Conservation (phyloP, 2,329 filamentous ascomycete genomes). For the Diplodia scrobiculata region DNA sequence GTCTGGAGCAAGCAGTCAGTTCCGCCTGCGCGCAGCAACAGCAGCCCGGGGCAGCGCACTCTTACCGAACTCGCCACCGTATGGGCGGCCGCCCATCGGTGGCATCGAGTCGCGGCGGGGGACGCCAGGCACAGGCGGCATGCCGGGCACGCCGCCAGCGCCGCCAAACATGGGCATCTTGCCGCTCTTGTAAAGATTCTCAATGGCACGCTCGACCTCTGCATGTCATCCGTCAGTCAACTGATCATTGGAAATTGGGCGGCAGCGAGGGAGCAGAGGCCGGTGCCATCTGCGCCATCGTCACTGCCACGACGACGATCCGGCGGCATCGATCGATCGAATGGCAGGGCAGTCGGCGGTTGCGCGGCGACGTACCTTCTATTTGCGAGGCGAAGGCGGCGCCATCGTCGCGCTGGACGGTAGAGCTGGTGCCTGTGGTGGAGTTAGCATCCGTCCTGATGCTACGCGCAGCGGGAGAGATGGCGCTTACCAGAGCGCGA, state of each 20-base stretch:
- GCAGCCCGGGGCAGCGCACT: slow-evolving; percentile 23
- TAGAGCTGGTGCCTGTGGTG: slow-evolving; percentile 69
- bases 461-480: slow-evolving; percentile 29
- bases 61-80: slow-evolving; percentile 37
- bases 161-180: slow-evolving; percentile 62
- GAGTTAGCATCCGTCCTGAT: slow-evolving; percentile 35
- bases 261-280: background rate
- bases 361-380: slow-evolving; percentile 67
- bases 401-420: slow-evolving; percentile 66
- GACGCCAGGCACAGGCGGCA: slow-evolving; percentile 18
- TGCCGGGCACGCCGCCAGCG: slow-evolving; percentile 24
- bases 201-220: slow-evolving; percentile 96
- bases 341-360: background rate
- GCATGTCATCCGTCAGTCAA: slow-evolving; percentile 26
- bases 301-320: background rate
- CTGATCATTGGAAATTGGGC: background rate
- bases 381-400: slow-evolving; percentile 83
- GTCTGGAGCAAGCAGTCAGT: slow-evolving; percentile 55
- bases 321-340: background rate
- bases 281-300: background rate
- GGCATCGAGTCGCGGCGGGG: slow-evolving; percentile 78
- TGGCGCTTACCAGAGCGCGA: slow-evolving; percentile 66
- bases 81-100: slow-evolving; percentile 59
- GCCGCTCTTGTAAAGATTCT: slow-evolving; percentile 94
- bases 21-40: slow-evolving; percentile 15